phyloP scores from a whole-genome alignment of 176 grass and related monocot genomes.

The Lolium rigidum region DNA sequence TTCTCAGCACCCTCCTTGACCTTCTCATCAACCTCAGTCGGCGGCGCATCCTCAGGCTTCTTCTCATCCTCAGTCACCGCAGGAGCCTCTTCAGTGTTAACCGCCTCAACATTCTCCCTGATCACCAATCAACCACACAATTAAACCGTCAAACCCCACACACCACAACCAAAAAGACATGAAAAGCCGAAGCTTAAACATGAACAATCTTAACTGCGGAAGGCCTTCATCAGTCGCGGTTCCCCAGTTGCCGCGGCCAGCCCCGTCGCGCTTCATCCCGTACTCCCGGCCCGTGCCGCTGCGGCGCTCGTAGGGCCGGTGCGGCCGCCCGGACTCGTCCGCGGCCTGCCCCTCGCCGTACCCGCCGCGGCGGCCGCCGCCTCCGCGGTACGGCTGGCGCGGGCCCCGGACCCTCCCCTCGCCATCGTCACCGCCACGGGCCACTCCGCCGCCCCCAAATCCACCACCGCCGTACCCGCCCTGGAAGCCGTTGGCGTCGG shows the following conservation, averaged over 20 bases:
- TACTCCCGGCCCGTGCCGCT: conserved; percentile 79
- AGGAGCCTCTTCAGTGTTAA: conserved; percentile 34
- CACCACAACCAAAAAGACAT: not conserved
- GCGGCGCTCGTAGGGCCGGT: conserved; percentile 68
- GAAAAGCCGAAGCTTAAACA: not conserved
- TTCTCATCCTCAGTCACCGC: conserved; percentile 53
- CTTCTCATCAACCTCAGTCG: conserved; percentile 39
- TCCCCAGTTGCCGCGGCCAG: conserved; percentile 89
- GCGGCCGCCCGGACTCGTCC: conserved; percentile 50
- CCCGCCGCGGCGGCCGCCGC: conserved; percentile 54
- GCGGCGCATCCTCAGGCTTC: conserved; percentile 48
- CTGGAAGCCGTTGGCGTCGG: conserved; percentile 40
- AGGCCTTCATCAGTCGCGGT: conserved; percentile 54
- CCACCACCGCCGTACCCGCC: conserved; percentile 43
- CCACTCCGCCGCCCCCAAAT: conserved; percentile 32
- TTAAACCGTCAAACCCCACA: not conserved
- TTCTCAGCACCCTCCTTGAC: conserved; percentile 52
- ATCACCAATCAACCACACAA: not conserved
- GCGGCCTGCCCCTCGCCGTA: conserved; percentile 51
- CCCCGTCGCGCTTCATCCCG: conserved; percentile 80
- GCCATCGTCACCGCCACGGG: conserved; percentile 40
- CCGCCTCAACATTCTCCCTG: conserved; percentile 37
- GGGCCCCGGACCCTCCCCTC: conserved; percentile 48
- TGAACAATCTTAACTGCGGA: conserved; percentile 56
- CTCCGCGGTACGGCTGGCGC: conserved; percentile 62